Evolutionary conservation across 306 rosid genomes (phyloP), one percentile per base, ranked within the genome.

Genomic region (Begonia masoniana): DNA sequence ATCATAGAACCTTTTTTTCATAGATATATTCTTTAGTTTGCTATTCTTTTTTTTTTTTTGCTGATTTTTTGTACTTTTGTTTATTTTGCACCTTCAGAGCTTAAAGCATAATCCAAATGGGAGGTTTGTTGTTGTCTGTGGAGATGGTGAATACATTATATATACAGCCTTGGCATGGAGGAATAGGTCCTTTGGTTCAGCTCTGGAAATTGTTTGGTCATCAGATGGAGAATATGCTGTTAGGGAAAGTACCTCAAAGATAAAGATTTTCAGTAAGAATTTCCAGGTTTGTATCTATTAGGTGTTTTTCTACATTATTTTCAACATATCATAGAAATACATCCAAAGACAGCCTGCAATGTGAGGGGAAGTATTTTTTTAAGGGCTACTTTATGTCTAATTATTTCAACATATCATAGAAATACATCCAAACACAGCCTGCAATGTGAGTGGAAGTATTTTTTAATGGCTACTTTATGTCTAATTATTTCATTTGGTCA

Each of bases 21-120:
- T n/a, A 45, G 49, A 11, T 10, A 4, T 45, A 3, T 4, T 45
- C 49, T 45, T 45, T 10, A 45, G 6, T 45, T 45, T 45, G 9
- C 3, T 10, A n/a, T n/a, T 45, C 13, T 83, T 45, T 10, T 35
- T 16, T 10, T 0, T 31, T 0, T 24, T 13, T 31, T 14, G 24
- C 24, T 21, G 2, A 21, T 21, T 21, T 31, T 31, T 52, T 56
- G 53, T 68, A 57, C 35, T 21, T 43, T 57, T 50, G 42, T 54
- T 50, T 54, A 10, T 23, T 57, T 53, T 53, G 39, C 64, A 31
- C 72, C 50, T 67, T 62, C 82, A 92, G 99, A 83, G 79, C 77
- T 74, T 92, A 65, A 86, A 61, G 82, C 96, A 92, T 86, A 92
- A 92, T 60, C 99, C 99, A 58, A 92, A 92, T 61, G 99, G 99